phyloP scores from a whole-genome alignment of 208 protist genomes.

The Leishmania lainsoni region DNA sequence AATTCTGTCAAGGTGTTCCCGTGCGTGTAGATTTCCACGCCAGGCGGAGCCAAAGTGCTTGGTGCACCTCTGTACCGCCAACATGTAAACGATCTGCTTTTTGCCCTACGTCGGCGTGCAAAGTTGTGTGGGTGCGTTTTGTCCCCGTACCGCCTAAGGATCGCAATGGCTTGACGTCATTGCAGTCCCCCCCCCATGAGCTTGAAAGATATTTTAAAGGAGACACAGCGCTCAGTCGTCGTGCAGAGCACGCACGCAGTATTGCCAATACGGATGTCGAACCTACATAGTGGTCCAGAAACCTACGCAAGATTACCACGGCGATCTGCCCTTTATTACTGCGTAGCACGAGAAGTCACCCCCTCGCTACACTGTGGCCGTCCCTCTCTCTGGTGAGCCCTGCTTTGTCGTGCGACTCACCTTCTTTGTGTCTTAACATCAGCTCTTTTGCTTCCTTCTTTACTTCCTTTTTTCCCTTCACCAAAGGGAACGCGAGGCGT shows the following conservation, averaged over 20 bases:
- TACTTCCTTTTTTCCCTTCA: neutral
- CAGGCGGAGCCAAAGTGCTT: neutral
- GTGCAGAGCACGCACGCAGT: neutral
- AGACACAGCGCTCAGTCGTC: neutral
- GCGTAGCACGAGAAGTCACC: neutral
- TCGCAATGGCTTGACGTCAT: neutral
- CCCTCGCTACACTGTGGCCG: neutral
- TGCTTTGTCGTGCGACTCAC: neutral
- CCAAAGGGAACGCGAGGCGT: neutral
- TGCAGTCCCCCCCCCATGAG: neutral
- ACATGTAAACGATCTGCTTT: neutral
- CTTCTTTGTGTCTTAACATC: neutral
- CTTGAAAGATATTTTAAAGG: neutral
- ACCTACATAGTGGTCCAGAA: too few species aligned
- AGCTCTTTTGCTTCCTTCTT: neutral
- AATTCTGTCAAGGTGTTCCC: neutral
- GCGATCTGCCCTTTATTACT: neutral
- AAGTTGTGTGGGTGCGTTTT: neutral
- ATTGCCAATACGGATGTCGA: neutral
- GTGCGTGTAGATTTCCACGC: neutral
- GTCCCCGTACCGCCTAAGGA: neutral
- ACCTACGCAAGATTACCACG: neutral
- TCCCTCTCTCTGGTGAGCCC: neutral
- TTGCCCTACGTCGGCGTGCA: neutral
- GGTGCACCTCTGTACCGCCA: neutral